Evolutionary conservation across 148 eudicot species (phyloP).

Genomic region (Amaranthus palmeri): DNA sequence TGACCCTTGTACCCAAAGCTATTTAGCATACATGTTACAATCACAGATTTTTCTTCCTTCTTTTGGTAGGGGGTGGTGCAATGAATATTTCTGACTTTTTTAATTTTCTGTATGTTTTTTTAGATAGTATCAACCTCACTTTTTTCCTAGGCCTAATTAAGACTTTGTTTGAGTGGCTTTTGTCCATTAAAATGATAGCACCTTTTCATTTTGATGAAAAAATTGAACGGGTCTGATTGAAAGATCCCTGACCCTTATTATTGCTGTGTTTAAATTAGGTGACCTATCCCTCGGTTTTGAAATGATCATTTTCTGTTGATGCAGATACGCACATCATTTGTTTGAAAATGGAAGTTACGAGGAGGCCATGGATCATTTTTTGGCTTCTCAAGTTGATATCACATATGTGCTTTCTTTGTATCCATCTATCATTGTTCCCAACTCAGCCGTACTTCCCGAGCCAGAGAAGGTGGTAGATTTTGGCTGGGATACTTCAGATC

Average conservation of each 20-base stretch:
- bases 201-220: neutral
- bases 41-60: no score
- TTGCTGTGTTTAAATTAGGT: neutral
- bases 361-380: slow-evolving; percentile 96
- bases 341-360: slow-evolving; percentile 97
- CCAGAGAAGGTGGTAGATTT: slow-evolving; percentile 72
- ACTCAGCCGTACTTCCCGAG: slow-evolving; percentile 61
- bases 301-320: slow-evolving; percentile 18
- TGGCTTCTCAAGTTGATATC: slow-evolving; percentile 91
- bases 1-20: neutral
- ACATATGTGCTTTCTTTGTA: slow-evolving; percentile 87
- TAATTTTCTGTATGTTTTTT: no score
- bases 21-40: neutral
- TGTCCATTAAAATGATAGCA: neutral
- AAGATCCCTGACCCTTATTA: neutral
- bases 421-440: slow-evolving; percentile 77
- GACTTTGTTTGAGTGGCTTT: neutral
- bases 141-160: neutral
- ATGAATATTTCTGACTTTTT: no score
- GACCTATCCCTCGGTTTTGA: neutral
- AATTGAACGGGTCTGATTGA: neutral
- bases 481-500: slow-evolving; percentile 52
- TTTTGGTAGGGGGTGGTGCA: no score
- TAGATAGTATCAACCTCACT: no score
- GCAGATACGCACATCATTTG: slow-evolving; percentile 89